Evolutionary conservation across 2,329 filamentous ascomycete species (phyloP).

Genomic region (Zymoseptoria brevis): DNA sequence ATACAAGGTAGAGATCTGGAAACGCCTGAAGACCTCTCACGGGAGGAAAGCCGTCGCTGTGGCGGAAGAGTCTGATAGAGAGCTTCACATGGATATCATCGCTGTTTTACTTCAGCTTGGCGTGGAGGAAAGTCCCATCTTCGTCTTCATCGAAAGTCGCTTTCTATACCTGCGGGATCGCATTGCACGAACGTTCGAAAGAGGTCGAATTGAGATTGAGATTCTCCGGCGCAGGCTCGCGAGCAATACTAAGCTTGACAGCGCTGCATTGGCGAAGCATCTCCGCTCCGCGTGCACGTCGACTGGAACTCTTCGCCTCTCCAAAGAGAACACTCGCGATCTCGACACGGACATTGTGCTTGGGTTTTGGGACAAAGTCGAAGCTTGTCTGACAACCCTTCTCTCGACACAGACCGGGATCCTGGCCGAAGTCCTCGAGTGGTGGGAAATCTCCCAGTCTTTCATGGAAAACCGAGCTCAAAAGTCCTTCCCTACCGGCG

Average conservation of each 20-base stretch:
- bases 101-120: constrained; percentile 83
- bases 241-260: constrained; percentile 60
- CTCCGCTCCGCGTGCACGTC: constrained; percentile 56
- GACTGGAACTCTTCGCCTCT: constrained; percentile 10
- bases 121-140: constrained; percentile 92
- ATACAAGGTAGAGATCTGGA: constrained; percentile 89
- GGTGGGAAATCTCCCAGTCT: constrained; percentile 84
- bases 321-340: constrained; percentile 40
- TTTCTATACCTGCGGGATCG: constrained; percentile 85
- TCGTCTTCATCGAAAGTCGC: constrained; percentile 85
- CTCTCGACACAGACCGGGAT: constrained; percentile 69
- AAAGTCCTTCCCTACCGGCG: constrained; percentile 55
- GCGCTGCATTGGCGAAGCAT: constrained; percentile 64
- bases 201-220: constrained; percentile 87
- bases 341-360: constrained; percentile 75
- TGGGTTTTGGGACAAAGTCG: constrained; percentile 87
- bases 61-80: constrained; percentile 40
- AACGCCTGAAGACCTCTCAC: constrained; percentile 47
- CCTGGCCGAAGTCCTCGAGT: constrained; percentile 81
- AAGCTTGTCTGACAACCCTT: constrained; percentile 63
- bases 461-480: constrained; percentile 86
- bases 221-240: constrained; percentile 76
- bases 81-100: constrained; percentile 90
- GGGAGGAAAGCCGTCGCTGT: constrained; percentile 20
- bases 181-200: constrained; percentile 70